These are phyloP conservation scores for Boletus holoroseus DNA, from an alignment of 1,284 basidiomycete species.

Conservation along the genomic window DNA sequence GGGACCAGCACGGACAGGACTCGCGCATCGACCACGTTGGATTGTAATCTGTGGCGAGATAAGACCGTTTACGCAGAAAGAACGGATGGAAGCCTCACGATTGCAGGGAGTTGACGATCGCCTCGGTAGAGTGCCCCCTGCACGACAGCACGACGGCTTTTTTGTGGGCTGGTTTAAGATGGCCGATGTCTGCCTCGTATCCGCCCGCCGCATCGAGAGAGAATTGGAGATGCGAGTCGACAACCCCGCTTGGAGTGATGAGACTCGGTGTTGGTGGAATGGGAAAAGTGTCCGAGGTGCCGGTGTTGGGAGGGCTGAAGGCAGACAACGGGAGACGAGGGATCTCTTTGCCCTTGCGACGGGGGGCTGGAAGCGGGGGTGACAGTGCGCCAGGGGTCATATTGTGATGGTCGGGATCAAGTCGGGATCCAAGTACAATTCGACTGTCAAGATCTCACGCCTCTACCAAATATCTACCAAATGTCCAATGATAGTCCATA, in stretches of 20 bases:
- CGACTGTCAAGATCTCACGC: slow-evolving; percentile 19
- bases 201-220: slow-evolving; percentile 32
- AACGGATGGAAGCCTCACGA: slow-evolving; percentile 18
- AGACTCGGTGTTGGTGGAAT: slow-evolving; percentile 63
- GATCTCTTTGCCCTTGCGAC: slow-evolving; percentile 59
- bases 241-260: slow-evolving; percentile 55
- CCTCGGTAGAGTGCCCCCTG: slow-evolving; percentile 4
- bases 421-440: slow-evolving; percentile 3
- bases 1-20: slow-evolving; percentile 53
- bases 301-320: slow-evolving; percentile 63
- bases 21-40: slow-evolving; percentile 32
- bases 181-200: slow-evolving; percentile 49
- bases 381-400: slow-evolving; percentile 1
- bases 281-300: slow-evolving; percentile 60
- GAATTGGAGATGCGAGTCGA: slow-evolving; percentile 56
- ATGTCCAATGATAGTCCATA: not conserved
- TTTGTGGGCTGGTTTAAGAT: slow-evolving; percentile 31
- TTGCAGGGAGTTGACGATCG: slow-evolving; percentile 12
- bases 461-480: not conserved
- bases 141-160: slow-evolving; percentile 36
- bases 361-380: slow-evolving; percentile 18
- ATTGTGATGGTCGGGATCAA: not conserved
- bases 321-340: slow-evolving; percentile 67
- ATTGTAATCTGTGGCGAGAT: slow-evolving; percentile 33
- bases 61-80: slow-evolving; percentile 1